These are phyloP conservation scores for Zizania latifolia DNA, from an alignment of 176 grass and related monocot genomes.

Conservation along the genomic window DNA sequence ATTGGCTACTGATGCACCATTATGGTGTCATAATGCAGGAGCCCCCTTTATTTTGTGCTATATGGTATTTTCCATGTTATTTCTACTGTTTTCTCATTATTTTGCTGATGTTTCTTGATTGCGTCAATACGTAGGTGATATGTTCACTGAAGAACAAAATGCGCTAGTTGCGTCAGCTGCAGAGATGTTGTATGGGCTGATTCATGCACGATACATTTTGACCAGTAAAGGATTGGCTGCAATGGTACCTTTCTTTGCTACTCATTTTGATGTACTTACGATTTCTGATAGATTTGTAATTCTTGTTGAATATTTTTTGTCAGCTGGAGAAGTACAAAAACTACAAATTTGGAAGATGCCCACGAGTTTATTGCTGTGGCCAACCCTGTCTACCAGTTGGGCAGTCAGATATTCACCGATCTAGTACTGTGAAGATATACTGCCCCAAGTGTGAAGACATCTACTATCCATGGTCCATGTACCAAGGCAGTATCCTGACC, in stretches of 20 bases:
- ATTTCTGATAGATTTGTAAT: too few relatives aligned
- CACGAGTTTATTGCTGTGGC: slow-evolving; percentile 69
- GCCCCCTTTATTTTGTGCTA: not conserved
- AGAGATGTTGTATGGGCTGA: slow-evolving; percentile 88
- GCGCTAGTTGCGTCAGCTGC: slow-evolving; percentile 85
- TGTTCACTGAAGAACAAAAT: slow-evolving; percentile 81
- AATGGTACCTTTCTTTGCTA: slow-evolving; percentile 47
- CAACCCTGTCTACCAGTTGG: slow-evolving; percentile 82
- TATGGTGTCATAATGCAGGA: not conserved
- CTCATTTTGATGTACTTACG: not conserved
- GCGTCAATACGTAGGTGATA: slow-evolving; percentile 52
- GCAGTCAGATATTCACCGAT: slow-evolving; percentile 64
- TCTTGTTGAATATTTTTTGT: slow-evolving; percentile 11
- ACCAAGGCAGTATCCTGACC: slow-evolving; percentile 91
- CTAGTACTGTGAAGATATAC: slow-evolving; percentile 76
- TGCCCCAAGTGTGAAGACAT: slow-evolving; percentile 92
- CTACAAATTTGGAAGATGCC: slow-evolving; percentile 80
- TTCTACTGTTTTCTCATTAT: not conserved
- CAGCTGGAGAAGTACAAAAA: slow-evolving; percentile 86
- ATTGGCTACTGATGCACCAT: too few relatives aligned
- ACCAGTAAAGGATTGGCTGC: slow-evolving; percentile 86
- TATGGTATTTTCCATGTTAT: not conserved
- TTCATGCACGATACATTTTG: slow-evolving; percentile 87
- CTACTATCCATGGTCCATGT: slow-evolving; percentile 87
- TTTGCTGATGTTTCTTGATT: slow-evolving; percentile 25